A percentile compares a stretch with the other conserved stretches of the same genome.
These are phyloP conservation scores for Penicillium mononematosum DNA, from an alignment of 495 filamentous ascomycete species.

Conservation along the genomic window DNA sequence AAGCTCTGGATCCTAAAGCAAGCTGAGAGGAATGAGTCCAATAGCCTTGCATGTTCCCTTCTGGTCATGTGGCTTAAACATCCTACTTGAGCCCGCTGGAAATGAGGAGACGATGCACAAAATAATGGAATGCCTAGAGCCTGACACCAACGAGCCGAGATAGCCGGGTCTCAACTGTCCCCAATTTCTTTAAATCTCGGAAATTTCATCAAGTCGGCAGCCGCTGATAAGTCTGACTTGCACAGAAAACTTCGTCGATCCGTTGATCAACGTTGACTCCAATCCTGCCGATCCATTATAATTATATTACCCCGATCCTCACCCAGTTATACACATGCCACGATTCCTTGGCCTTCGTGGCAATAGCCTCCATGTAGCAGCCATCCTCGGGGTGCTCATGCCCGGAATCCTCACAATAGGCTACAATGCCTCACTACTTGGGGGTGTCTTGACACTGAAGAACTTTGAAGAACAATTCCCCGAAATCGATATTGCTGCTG, in stretches of 20 bases:
- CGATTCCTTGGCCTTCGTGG: slow-evolving; percentile 30
- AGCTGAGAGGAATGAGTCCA: not conserved
- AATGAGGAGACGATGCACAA: not conserved
- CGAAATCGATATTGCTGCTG: slow-evolving; percentile 20
- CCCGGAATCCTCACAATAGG: slow-evolving; percentile 26
- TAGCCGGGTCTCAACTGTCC: not conserved
- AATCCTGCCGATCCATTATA: slow-evolving; percentile 20
- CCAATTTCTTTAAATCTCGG: slow-evolving; percentile 2
- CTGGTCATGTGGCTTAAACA: not conserved
- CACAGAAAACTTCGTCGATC: not conserved
- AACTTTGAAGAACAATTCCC: slow-evolving; percentile 25
- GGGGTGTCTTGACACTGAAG: slow-evolving; percentile 22
- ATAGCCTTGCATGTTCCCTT: not conserved
- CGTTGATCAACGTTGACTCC: slow-evolving; percentile 19
- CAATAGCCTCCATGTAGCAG: slow-evolving; percentile 26
- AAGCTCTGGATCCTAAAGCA: not conserved
- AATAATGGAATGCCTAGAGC: not conserved
- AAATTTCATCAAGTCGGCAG: not conserved
- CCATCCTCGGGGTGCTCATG: slow-evolving; percentile 30
- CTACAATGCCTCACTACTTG: slow-evolving; percentile 26
- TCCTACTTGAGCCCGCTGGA: not conserved
- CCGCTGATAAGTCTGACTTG: not conserved
- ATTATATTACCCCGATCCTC: slow-evolving; percentile 6
- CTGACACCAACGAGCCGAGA: not conserved
- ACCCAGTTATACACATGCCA: slow-evolving; percentile 13